phyloP scores from a whole-genome alignment of 2,329 filamentous ascomycete genomes.

The Parafenestella ontariensis region DNA sequence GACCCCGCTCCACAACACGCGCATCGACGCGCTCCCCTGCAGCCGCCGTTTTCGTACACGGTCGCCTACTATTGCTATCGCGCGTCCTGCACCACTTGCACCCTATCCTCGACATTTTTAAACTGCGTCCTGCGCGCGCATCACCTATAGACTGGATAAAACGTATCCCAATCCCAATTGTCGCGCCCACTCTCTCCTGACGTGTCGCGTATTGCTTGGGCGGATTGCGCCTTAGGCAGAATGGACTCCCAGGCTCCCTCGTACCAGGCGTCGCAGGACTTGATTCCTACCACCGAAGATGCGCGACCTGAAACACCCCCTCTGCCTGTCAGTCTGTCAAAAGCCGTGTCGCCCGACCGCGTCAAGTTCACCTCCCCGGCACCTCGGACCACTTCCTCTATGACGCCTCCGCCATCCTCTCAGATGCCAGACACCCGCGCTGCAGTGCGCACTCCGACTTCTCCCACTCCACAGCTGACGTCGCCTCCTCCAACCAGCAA shows the following conservation, averaged over 20 bases:
- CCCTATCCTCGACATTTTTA: not conserved
- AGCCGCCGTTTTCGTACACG: conserved; percentile 17
- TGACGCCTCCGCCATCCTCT: conserved; percentile 70
- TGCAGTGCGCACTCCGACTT: conserved; percentile 57
- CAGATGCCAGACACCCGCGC: conserved; percentile 57
- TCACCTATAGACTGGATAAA: conserved; percentile 14
- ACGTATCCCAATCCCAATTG: conserved; percentile 5
- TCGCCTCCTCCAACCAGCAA: conserved; percentile 57
- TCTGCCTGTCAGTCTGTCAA: conserved; percentile 21
- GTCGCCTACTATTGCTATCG: conserved; percentile 3
- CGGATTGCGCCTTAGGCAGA: conserved; percentile 30
- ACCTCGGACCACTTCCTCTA: conserved; percentile 57
- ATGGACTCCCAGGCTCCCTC: conserved; percentile 40
- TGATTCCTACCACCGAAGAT: conserved; percentile 43
- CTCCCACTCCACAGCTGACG: conserved; percentile 57
- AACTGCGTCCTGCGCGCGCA: conserved; percentile 1
- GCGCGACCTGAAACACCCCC: conserved; percentile 35
- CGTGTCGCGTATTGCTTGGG: conserved; percentile 36
- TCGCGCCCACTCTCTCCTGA: conserved; percentile 16
- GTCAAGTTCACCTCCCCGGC: conserved; percentile 49
- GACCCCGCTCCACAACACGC: conserved; percentile 23
- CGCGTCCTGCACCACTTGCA: conserved; percentile 12
- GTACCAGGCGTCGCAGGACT: conserved; percentile 35
- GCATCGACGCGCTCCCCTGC: conserved; percentile 28
- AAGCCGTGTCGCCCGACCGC: conserved; percentile 32